Conservation (phyloP, 2,329 filamentous ascomycete genomes). For the Phaeosphaeriaceae sp. region DNA sequence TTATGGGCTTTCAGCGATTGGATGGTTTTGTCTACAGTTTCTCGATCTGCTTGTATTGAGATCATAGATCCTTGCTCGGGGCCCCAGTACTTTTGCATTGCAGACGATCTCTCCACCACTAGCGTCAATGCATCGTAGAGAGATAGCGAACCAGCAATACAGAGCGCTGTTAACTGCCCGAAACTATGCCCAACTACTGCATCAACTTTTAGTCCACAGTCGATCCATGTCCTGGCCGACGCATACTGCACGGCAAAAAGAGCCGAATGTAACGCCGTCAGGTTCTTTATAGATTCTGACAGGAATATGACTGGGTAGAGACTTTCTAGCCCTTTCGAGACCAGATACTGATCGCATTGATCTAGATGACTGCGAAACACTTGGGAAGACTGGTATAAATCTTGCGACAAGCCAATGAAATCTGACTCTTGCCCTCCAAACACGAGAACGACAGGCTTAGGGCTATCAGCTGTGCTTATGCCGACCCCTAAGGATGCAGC, state of each 20-base stretch:
- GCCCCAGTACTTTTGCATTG: background rate
- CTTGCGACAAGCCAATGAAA: background rate
- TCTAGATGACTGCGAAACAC: conserved; percentile 9
- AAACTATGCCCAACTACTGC: conserved; percentile 32
- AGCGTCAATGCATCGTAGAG: conserved; percentile 33
- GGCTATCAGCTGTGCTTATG: background rate
- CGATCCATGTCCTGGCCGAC: conserved; percentile 15
- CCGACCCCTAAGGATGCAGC: background rate
- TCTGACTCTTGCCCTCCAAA: conserved; percentile 11
- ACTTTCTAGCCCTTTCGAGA: background rate
- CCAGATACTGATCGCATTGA: conserved; percentile 5
- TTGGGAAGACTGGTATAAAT: background rate
- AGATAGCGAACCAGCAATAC: conserved; percentile 38
- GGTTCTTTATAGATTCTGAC: background rate
- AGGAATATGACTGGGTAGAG: conserved; percentile 14
- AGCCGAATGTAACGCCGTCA: conserved; percentile 10
- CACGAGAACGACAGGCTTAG: conserved; percentile 6
- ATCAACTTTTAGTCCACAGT: conserved; percentile 12
- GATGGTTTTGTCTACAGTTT: background rate
- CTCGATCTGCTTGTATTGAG: background rate
- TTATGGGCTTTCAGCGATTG: background rate
- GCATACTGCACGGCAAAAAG: conserved; percentile 25
- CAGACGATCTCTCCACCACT: too few relatives aligned
- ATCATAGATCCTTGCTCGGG: background rate
- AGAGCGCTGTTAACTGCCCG: conserved; percentile 47